Evolutionary conservation across 73 alveolate species (phyloP).

Genomic region (Paramecium caudatum): DNA sequence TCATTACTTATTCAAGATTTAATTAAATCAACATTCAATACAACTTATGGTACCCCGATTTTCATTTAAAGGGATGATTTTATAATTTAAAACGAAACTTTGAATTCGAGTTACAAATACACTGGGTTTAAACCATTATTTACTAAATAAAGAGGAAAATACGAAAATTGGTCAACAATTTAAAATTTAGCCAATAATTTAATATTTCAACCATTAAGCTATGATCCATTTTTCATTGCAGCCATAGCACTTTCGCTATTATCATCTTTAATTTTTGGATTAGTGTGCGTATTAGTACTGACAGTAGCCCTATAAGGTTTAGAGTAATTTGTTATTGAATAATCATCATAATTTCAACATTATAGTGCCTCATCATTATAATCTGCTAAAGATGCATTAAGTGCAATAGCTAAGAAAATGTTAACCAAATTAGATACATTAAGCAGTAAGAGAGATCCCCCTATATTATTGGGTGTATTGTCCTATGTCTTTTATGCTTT

Average conservation of each 20-base stretch:
- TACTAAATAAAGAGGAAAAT: not conserved
- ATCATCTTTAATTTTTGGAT: conserved; percentile 23
- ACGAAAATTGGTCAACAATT: conserved; percentile 34
- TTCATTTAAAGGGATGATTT: conserved; percentile 42
- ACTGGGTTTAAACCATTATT: conserved; percentile 17
- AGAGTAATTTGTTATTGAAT: not conserved
- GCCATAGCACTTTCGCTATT: conserved; percentile 23
- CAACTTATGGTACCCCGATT: not conserved
- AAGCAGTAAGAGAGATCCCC: conserved; percentile 4
- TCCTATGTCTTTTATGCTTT: not conserved
- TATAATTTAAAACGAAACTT: not conserved
- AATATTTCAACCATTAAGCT: not conserved
- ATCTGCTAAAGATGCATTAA: not conserved
- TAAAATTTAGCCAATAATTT: not conserved
- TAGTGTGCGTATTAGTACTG: not conserved
- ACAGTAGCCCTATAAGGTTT: not conserved
- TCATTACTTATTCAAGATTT: not conserved
- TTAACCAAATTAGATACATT: conserved; percentile 31
- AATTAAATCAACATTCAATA: not conserved
- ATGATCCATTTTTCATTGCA: conserved; percentile 57
- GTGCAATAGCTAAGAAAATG: conserved; percentile 40
- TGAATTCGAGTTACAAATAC: conserved; percentile 3
- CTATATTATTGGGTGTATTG: conserved; percentile 32
- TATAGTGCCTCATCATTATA: not conserved
- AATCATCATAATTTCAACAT: not conserved